Evolutionary conservation across 495 filamentous ascomycete genomes (phyloP).

Genomic region (Aspergillus affinis): DNA sequence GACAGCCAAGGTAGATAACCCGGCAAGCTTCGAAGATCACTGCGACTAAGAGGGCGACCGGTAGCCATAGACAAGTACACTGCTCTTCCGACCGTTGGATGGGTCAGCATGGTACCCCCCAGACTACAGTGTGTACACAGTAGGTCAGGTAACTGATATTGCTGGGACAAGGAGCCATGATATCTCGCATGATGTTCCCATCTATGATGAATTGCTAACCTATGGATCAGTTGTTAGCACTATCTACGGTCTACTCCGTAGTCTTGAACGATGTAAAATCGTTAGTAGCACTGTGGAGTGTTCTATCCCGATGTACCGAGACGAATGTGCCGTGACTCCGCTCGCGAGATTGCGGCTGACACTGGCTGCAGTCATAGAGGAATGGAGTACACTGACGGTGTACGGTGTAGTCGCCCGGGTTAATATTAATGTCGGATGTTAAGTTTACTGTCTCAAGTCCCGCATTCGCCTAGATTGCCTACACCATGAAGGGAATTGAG

Average conservation of each 20-base stretch:
- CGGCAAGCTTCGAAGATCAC: neutral
- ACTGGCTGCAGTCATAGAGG: no score
- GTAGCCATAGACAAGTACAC: neutral
- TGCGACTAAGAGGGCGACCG: neutral
- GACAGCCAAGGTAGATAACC: neutral
- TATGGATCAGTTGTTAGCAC: neutral
- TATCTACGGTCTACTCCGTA: no score
- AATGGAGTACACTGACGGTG: no score
- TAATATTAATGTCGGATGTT: neutral
- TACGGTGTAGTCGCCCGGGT: neutral
- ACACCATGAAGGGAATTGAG: no score
- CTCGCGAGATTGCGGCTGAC: neutral
- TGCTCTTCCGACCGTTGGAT: neutral
- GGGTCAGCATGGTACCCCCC: neutral
- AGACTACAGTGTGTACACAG: no score
- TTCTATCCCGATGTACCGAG: neutral
- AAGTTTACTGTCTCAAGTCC: neutral
- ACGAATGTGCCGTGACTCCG: neutral
- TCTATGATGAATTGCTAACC: no score
- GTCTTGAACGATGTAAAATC: neutral
- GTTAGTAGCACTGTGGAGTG: neutral
- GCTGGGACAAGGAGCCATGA: no score
- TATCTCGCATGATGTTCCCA: no score
- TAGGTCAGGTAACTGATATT: no score
- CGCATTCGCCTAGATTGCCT: neutral